phyloP scores from a whole-genome alignment of 2,329 filamentous ascomycete genomes.

The Fusarium decemcellulare region DNA sequence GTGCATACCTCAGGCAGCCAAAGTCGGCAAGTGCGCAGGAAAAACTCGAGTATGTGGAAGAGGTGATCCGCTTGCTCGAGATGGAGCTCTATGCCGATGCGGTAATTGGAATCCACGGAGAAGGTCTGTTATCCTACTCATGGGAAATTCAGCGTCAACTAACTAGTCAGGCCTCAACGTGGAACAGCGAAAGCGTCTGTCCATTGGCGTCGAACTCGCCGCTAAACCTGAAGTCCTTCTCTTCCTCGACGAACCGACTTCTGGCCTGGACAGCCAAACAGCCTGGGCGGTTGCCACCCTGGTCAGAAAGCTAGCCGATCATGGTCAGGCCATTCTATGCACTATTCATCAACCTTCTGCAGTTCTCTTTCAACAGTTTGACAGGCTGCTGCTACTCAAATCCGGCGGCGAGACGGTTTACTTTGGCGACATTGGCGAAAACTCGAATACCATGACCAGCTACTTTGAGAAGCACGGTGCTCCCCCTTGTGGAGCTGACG shows the following conservation, averaged over 20 bases:
- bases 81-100: constrained; percentile 75
- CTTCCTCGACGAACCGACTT: constrained; percentile 71
- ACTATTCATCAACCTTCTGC: constrained; percentile 70
- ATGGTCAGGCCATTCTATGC: constrained; percentile 66
- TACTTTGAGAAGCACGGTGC: constrained; percentile 3
- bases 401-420: constrained; percentile 77
- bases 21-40: constrained; percentile 74
- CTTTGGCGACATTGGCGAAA: constrained; percentile 56
- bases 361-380: constrained; percentile 68
- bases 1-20: constrained; percentile 84
- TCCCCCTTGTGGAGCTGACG: background rate
- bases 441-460: background rate
- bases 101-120: constrained; percentile 70
- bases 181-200: constrained; percentile 70
- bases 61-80: constrained; percentile 74
- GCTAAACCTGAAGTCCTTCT: constrained; percentile 68
- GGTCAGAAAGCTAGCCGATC: constrained; percentile 70
- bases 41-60: constrained; percentile 85
- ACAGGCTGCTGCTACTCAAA: constrained; percentile 74
- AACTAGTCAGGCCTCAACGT: constrained; percentile 58
- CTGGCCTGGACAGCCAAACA: constrained; percentile 71
- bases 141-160: background rate
- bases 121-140: constrained; percentile 49
- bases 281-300: constrained; percentile 72
- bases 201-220: constrained; percentile 68